phyloP scores from a whole-genome alignment of 2,329 filamentous ascomycete species.

The Bertia moriformis region DNA sequence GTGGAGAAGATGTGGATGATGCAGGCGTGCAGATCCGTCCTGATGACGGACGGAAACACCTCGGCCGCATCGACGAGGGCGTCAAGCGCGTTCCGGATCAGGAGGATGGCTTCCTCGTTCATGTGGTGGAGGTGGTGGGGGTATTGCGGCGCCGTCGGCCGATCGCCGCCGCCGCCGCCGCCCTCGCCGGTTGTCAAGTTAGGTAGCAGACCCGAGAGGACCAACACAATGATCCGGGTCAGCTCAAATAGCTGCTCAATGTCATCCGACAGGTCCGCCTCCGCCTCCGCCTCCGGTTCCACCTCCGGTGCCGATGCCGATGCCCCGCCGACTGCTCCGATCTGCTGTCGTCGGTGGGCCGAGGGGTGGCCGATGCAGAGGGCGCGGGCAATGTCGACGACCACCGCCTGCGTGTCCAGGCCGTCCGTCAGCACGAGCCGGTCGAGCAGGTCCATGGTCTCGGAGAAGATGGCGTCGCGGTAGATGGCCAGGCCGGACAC shows the following conservation, averaged over 20 bases:
- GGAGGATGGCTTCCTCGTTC: conserved; percentile 71
- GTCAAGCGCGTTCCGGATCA: conserved; percentile 68
- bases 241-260: conserved; percentile 96
- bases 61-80: conserved; percentile 87
- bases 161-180: conserved; percentile 27
- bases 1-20: conserved; percentile 95
- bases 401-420: conserved; percentile 74
- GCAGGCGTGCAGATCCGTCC: conserved; percentile 87
- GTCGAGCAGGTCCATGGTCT: conserved; percentile 92
- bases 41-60: conserved; percentile 92
- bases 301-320: no score
- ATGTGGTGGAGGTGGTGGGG: conserved; percentile 66
- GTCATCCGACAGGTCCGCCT: conserved; percentile 79
- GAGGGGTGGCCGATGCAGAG: conserved; percentile 85
- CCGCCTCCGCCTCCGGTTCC: conserved; percentile 49
- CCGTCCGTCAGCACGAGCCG: conserved; percentile 83
- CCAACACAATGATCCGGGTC: conserved; percentile 87
- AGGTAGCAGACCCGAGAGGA: conserved; percentile 74
- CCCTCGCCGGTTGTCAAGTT: conserved; percentile 62
- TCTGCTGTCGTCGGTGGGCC: conserved; percentile 44
- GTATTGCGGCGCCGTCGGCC: no score
- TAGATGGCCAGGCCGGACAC: conserved; percentile 96
- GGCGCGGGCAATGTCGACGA: conserved; percentile 85
- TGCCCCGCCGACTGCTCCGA: no score
- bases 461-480: conserved; percentile 85